Conservation (phyloP, 2,329 filamentous ascomycete species). For the Trichoderma sp. region DNA sequence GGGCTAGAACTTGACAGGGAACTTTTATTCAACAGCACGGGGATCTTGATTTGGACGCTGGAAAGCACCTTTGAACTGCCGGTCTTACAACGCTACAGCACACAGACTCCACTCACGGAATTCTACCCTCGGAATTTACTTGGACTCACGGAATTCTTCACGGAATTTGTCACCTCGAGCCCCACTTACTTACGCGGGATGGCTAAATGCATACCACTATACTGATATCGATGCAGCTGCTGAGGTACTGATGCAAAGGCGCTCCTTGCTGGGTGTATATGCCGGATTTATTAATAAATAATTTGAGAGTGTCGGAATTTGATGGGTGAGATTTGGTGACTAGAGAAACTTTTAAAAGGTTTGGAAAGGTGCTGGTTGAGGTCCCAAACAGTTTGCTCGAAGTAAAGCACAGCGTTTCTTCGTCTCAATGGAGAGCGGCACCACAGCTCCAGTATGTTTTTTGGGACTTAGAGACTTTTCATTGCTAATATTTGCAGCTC, state of each 20-base stretch:
- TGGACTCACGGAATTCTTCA: background rate
- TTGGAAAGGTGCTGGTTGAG: background rate
- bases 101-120: background rate
- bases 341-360: background rate
- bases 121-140: too few relatives aligned
- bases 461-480: background rate
- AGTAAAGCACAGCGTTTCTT: background rate
- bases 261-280: background rate
- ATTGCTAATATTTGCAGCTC: background rate
- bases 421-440: background rate
- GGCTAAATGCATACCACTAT: background rate
- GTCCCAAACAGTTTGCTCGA: background rate
- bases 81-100: too few relatives aligned
- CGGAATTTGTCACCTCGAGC: background rate
- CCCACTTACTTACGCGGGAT: background rate
- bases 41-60: background rate
- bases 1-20: accelerated
- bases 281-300: background rate
- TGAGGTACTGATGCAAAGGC: background rate
- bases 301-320: background rate
- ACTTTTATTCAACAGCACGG: background rate
- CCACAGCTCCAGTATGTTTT: background rate
- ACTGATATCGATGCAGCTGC: background rate
- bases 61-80: background rate
- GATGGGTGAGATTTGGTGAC: background rate